Evolutionary conservation across 352 stramenopile genomes (phyloP).

Genomic region (Halophytophthora polymorphica): DNA sequence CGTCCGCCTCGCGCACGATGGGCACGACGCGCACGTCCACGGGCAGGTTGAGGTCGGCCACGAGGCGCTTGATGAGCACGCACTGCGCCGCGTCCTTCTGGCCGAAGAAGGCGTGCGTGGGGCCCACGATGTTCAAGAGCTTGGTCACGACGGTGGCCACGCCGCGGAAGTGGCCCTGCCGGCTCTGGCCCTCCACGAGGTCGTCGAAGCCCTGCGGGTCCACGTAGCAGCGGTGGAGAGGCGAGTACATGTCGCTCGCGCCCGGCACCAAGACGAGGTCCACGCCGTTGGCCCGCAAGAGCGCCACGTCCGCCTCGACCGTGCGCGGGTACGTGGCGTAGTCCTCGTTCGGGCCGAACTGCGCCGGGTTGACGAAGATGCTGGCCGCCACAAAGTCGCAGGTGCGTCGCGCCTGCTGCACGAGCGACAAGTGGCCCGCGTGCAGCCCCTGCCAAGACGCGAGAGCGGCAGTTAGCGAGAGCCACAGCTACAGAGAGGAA

Average conservation of each 20-base stretch:
- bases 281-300: constrained; percentile 85
- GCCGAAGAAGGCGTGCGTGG: constrained; percentile 97
- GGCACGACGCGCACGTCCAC: constrained; percentile 90
- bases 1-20: constrained; percentile 93
- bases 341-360: constrained; percentile 98
- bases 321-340: constrained; percentile 98
- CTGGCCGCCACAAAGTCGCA: constrained; percentile 95
- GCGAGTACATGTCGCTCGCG: constrained; percentile 86
- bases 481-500: background rate
- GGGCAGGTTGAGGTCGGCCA: constrained; percentile 96
- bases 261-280: constrained; percentile 89
- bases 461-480: background rate
- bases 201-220: constrained; percentile 93
- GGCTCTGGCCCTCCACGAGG: constrained; percentile 88
- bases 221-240: constrained; percentile 87
- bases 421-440: constrained; percentile 92
- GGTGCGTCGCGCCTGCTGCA: constrained; percentile 79
- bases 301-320: constrained; percentile 91
- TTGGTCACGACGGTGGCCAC: constrained; percentile 99
- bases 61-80: constrained; percentile 93
- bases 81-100: constrained; percentile 99
- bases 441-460: constrained; percentile 85
- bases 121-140: constrained; percentile 98
- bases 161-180: constrained; percentile 97
- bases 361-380: constrained; percentile 99